Conservation (phyloP, 2,329 filamentous ascomycete species). For the Colletotrichum sansevieriae region DNA sequence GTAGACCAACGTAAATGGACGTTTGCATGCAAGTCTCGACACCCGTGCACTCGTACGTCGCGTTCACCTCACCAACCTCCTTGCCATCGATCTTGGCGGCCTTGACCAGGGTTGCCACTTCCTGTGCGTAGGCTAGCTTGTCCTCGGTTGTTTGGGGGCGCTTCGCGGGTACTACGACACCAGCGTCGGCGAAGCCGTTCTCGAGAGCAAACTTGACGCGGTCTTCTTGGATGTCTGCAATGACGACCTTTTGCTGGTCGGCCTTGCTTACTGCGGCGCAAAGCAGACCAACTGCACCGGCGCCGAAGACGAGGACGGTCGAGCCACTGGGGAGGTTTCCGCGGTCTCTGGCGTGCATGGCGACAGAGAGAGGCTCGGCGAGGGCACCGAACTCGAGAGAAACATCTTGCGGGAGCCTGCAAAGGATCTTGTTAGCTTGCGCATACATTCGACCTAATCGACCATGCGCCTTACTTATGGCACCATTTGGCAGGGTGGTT, state of each 20-base stretch:
- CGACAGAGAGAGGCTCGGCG: constrained; percentile 70
- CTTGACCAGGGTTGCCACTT: constrained; percentile 61
- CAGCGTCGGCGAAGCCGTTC: constrained; percentile 68
- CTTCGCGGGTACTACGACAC: constrained; percentile 63
- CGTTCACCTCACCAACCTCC: constrained; percentile 73
- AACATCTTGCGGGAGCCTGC: constrained; percentile 61
- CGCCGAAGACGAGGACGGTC: constrained; percentile 69
- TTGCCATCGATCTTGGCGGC: constrained; percentile 52
- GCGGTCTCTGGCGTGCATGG: constrained; percentile 67
- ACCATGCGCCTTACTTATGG: constrained; percentile 60
- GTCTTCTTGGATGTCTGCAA: constrained; percentile 69
- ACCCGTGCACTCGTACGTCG: constrained; percentile 83
- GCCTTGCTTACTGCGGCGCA: constrained; percentile 69
- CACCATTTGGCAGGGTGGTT: constrained; percentile 70
- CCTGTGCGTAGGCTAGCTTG: constrained; percentile 64
- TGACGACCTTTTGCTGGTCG: constrained; percentile 60
- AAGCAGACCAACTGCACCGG: constrained; percentile 72
- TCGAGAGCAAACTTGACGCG: constrained; percentile 69
- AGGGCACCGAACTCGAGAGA: constrained; percentile 68
- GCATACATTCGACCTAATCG: background rate
- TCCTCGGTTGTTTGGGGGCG: constrained; percentile 64
- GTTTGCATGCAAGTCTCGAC: constrained; percentile 82
- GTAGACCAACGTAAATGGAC: constrained; percentile 72
- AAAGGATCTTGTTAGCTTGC: constrained; percentile 10
- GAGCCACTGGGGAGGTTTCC: constrained; percentile 56